Evolutionary conservation across 2,329 filamentous ascomycete species (phyloP).

Genomic region (Colletotrichum sp.): DNA sequence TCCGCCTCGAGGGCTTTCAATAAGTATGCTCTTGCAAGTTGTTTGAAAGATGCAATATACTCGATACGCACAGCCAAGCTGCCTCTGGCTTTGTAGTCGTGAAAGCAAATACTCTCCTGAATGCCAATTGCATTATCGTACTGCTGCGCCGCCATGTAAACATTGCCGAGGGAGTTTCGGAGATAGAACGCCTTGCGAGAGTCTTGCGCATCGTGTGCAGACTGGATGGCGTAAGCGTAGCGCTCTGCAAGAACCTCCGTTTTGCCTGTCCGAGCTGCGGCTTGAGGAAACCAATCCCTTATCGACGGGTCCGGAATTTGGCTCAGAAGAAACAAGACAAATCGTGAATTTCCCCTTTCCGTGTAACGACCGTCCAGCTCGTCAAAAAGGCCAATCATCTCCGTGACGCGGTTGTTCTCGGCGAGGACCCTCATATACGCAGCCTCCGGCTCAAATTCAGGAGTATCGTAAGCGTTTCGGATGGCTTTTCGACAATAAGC

Average conservation of each 20-base stretch:
- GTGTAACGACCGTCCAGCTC: conserved; percentile 33
- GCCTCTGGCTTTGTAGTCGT: conserved; percentile 43
- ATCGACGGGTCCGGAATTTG: conserved; percentile 34
- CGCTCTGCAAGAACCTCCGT: conserved; percentile 33
- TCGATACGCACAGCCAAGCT: conserved; percentile 43
- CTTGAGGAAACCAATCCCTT: conserved; percentile 46
- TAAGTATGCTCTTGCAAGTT: conserved; percentile 39
- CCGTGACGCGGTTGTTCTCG: conserved; percentile 37
- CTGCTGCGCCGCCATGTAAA: conserved; percentile 38
- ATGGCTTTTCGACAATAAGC: conserved; percentile 43
- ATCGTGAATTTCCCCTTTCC: conserved; percentile 26
- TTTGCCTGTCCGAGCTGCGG: conserved; percentile 38
- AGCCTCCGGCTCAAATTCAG: conserved; percentile 42
- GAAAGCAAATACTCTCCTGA: conserved; percentile 39
- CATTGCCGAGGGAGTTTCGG: conserved; percentile 38
- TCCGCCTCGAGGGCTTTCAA: conserved; percentile 18
- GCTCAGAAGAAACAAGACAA: conserved; percentile 40
- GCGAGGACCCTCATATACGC: conserved; percentile 41
- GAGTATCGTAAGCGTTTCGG: conserved; percentile 27
- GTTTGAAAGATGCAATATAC: conserved; percentile 45
- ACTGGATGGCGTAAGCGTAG: conserved; percentile 34
- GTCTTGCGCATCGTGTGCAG: conserved; percentile 38
- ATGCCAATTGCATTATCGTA: conserved; percentile 37
- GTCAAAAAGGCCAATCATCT: conserved; percentile 39
- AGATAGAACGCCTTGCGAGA: conserved; percentile 42